A percentile compares a stretch with the other conserved stretches of the same genome.
Evolutionary conservation across 345 rosid genomes (phyloP).

Genomic region (Melastoma malabathricum): DNA sequence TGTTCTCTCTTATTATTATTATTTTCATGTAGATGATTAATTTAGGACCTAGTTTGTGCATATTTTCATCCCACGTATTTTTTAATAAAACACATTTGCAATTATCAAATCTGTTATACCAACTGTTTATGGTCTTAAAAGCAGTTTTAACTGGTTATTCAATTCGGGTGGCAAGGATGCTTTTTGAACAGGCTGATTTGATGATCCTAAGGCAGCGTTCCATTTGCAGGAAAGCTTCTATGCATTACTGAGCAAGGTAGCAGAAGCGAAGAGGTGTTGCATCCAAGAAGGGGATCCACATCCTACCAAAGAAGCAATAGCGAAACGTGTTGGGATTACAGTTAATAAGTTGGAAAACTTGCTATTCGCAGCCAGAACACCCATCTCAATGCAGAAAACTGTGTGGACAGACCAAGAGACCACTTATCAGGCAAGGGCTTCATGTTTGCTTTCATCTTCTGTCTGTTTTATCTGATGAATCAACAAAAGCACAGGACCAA

Average conservation of each 20-base stretch:
- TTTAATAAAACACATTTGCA: no score
- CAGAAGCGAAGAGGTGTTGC: conserved; percentile 48
- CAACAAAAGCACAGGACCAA: not conserved
- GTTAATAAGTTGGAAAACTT: conserved; percentile 45
- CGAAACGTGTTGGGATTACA: conserved; percentile 56
- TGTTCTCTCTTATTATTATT: conserved; percentile 2
- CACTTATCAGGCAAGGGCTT: conserved; percentile 50
- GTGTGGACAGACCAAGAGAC: conserved; percentile 68
- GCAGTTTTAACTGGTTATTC: no score
- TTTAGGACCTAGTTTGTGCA: no score
- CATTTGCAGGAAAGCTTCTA: conserved; percentile 48
- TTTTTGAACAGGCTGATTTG: not conserved
- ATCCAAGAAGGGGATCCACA: conserved; percentile 37
- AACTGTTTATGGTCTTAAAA: no score
- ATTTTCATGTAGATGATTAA: not conserved
- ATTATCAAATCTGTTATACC: no score
- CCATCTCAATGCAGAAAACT: conserved; percentile 59
- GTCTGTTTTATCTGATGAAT: not conserved
- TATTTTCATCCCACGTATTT: no score
- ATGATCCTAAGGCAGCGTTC: conserved; percentile 6
- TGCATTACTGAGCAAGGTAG: conserved; percentile 38
- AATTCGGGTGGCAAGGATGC: no score
- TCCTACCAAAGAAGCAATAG: conserved; percentile 55
- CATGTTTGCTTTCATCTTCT: not conserved
- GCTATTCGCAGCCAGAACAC: conserved; percentile 34